Evolutionary conservation across 2,329 filamentous ascomycete genomes (phyloP), one percentile per base, ranked within the genome.

Genomic region (Cladophialophora immunda): DNA sequence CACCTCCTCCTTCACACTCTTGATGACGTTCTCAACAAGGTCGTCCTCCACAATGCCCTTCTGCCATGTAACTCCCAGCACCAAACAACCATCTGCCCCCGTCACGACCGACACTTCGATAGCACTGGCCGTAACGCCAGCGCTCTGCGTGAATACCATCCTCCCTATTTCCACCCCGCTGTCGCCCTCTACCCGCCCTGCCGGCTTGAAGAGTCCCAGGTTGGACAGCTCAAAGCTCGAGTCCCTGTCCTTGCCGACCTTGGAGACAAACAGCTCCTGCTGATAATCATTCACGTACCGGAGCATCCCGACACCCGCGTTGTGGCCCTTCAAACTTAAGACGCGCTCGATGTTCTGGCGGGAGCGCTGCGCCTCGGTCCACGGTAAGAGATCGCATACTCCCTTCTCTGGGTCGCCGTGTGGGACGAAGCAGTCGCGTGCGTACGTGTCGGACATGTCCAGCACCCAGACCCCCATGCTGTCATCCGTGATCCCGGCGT

Each of bases 191-290:
- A 57, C 47, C 17, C 64, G 63, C 1, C 58, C 47, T 30, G 53
- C 29, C 15, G 30, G 30, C 70, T 70, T 54, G 41, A 80, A 75
- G 1, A 78, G 72, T 0, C 83, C 83, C 3, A 85, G 61, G 70
- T 83, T 85, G 0, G 82, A 83, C 7, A 85, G 64, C 68, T 85
- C 82, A 25, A 79, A 82, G 8, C 76, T 78, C 17, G 72, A 70
- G 0, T 71, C 73, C 2, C 83, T 74, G 2, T 75, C 70, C 52
- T 78, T 77, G 2, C 82, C 82, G 1, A 82, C 22, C 58, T 78
- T 77, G 0, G 75, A 74, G 2, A 71, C 61, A 50, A 81, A 79
- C 13, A 79, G 74, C 0, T 76, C 76, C 4, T 77, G 76, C 3
- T 77, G 76, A 41, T 79, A 77, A 59, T 83, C 71, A 13, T 75